These are phyloP conservation scores for Podila horticola DNA, from an alignment of 192 early-diverging fungal genomes.

Conservation along the genomic window DNA sequence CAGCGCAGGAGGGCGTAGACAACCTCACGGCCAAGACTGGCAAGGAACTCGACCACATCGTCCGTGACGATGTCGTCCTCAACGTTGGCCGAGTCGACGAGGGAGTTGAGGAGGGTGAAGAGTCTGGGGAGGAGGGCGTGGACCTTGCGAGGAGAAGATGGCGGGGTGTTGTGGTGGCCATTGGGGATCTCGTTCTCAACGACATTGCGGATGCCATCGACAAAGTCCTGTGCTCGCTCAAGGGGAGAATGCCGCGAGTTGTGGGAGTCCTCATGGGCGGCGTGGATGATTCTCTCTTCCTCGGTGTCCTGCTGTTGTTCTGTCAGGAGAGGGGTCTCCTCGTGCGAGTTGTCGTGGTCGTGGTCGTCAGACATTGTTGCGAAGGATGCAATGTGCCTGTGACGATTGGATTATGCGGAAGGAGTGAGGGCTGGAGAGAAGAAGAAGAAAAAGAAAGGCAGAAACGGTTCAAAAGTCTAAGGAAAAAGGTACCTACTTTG, in stretches of 20 bases:
- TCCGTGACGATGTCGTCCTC: conserved; percentile 45
- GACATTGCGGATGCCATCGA: conserved; percentile 27
- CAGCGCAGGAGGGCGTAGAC: conserved; percentile 48
- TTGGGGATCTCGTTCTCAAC: conserved; percentile 45
- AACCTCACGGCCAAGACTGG: conserved; percentile 37
- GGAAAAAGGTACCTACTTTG: too few relatives aligned
- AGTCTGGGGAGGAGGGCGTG: conserved; percentile 46
- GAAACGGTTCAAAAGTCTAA: background rate
- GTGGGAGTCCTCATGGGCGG: background rate
- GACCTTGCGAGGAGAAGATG: conserved; percentile 38
- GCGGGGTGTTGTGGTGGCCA: conserved; percentile 28
- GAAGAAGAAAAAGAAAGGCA: background rate
- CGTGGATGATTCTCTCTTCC: background rate
- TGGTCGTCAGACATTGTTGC: conserved; percentile 20
- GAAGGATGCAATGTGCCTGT: background rate
- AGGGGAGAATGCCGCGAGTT: background rate
- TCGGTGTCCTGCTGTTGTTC: conserved; percentile 14
- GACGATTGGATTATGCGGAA: background rate
- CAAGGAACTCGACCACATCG: conserved; percentile 41
- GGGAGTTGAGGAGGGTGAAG: conserved; percentile 43
- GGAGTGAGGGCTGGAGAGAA: background rate
- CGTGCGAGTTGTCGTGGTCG: conserved; percentile 24
- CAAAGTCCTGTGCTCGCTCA: conserved; percentile 8
- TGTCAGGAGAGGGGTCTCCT: conserved; percentile 30
- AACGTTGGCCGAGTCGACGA: conserved; percentile 29